Evolutionary conservation across 2,329 filamentous ascomycete species (phyloP), one percentile per base, ranked within the genome.

Genomic region (Pezizomycotina sp.): DNA sequence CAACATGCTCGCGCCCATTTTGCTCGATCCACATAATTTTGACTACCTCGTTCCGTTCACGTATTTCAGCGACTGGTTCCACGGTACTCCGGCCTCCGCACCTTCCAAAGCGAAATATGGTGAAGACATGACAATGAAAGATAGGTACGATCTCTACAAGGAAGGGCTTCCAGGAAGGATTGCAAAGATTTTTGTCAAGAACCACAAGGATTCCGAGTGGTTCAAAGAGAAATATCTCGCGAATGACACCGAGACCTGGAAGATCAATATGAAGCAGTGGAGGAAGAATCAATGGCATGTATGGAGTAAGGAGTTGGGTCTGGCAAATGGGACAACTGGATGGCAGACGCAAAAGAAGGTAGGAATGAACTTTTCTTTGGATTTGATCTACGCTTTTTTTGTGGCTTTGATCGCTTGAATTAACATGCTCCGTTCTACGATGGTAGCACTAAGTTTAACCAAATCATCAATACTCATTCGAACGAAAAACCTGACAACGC

Each of bases 171-270:
- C 77, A 50, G 71, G 67, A 3, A 76, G 74, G 55, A 86, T 92
- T 77, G 84, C 89, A 1, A 74, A 83, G 47, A 65, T 70, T 1
- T 98, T 98, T 55, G 89, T 98, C 26, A 71, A 77, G 31, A 77
- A 83, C 50, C 89, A 98, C 59, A 92, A 92, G 56, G 74, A 74
- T 27, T 89, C 98, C 56, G 86, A 98, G 55, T 98, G 89, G 89
- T 98, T 98, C 61, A 81, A 77, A 50, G 89, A 98, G 59, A 75
- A 82, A 55, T 98, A 98, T 51, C 75, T 91, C 19, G 71, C 81
- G 1, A 81, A 89, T 48, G 72, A 86, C 36, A 68, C 80, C 34
- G 75, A 84, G 47, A 66, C 69, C 2, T 71, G 93, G 52, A 74
- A 77, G 37, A 62, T 64, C 42, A 77, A 81, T 51, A 62, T 95